Evolutionary conservation across 2,329 filamentous ascomycete species (phyloP).

Genomic region (Gliomastix tumulicola): DNA sequence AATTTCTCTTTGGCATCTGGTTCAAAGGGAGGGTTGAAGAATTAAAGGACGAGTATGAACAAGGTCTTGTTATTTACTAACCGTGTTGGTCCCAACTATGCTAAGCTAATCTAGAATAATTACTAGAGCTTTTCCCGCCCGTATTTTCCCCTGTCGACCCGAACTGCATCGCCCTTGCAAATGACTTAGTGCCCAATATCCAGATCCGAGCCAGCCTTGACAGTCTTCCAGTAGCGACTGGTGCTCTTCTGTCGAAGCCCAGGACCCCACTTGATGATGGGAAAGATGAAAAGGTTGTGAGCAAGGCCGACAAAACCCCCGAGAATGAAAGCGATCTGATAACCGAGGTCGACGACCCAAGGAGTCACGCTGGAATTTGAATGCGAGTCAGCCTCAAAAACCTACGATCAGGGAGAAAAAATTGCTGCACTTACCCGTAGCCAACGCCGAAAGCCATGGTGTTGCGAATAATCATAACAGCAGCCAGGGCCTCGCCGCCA

Average conservation of each 20-base stretch:
- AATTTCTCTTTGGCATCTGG: too few species aligned
- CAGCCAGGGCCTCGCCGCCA: conserved; percentile 27
- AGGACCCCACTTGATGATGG: conserved; percentile 1
- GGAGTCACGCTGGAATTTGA: conserved; percentile 37
- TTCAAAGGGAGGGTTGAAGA: too few species aligned
- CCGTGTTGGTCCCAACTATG: too few species aligned
- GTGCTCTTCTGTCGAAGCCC: conserved; percentile 1
- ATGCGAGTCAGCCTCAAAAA: conserved; percentile 28
- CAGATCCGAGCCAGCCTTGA: background rate
- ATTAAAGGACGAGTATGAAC: too few species aligned
- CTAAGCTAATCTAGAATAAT: too few species aligned
- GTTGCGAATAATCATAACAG: conserved; percentile 29
- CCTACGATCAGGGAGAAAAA: conserved; percentile 14
- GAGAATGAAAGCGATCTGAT: conserved; percentile 35
- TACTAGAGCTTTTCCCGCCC: too few species aligned
- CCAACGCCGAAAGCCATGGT: conserved; percentile 26
- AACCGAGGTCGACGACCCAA: conserved; percentile 31
- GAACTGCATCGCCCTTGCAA: too few species aligned
- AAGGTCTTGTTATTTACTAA: too few species aligned
- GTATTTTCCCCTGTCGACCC: too few species aligned
- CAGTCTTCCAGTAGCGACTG: background rate
- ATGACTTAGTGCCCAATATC: background rate
- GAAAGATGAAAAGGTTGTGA: background rate
- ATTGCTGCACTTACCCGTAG: conserved; percentile 29
- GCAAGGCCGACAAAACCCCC: conserved; percentile 27